Conservation (phyloP, 2,329 filamentous ascomycete species). For the Chaetomiaceae sp. region DNA sequence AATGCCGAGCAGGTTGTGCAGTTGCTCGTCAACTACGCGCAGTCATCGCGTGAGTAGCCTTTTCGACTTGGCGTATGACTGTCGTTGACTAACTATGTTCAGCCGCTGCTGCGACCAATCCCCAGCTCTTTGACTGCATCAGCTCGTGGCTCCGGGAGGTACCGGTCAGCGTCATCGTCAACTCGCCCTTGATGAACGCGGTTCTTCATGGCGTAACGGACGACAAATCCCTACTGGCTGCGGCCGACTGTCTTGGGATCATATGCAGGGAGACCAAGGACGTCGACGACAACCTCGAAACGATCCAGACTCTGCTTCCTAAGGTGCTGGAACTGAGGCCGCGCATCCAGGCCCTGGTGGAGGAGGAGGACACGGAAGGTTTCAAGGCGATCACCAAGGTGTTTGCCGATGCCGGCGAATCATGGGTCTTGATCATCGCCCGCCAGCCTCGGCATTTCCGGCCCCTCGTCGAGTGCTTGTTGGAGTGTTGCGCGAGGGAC, state of each 20-base stretch:
- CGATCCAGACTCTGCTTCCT: conserved; percentile 79
- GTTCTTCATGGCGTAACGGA: conserved; percentile 73
- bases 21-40: conserved; percentile 83
- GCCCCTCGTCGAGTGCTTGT: conserved; percentile 77
- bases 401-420: conserved; percentile 87
- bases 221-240: conserved; percentile 77
- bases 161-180: conserved; percentile 74
- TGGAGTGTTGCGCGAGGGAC: conserved; percentile 88
- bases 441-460: conserved; percentile 78
- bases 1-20: conserved; percentile 85
- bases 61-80: background rate
- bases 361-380: conserved; percentile 77
- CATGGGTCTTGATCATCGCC: conserved; percentile 90
- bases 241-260: conserved; percentile 86
- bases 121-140: conserved; percentile 88
- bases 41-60: conserved; percentile 71
- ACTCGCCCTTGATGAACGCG: conserved; percentile 76
- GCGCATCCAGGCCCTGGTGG: conserved; percentile 68
- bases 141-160: conserved; percentile 96
- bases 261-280: conserved; percentile 90
- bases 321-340: conserved; percentile 71
- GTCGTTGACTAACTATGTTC: conserved; percentile 27
- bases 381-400: conserved; percentile 87
- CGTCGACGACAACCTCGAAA: conserved; percentile 80
- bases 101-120: conserved; percentile 78